Base-by-base conservation (phyloP, 495 filamentous ascomycete genomes). In the Poronia punctata region DNA sequence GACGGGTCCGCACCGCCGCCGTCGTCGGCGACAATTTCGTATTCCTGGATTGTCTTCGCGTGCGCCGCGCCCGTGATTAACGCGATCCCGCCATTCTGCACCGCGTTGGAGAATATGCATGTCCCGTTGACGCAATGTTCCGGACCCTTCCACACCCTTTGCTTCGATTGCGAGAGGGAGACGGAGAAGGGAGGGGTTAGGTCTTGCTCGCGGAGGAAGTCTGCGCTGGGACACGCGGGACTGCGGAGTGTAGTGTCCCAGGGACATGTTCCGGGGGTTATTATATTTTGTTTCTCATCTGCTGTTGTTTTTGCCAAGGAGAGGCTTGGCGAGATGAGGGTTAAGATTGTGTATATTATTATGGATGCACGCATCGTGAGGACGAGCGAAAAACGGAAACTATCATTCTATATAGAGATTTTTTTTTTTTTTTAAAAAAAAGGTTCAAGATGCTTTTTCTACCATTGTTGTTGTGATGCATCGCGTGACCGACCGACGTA, bases 141-240 rank as follows among this genome's bases (percentile, higher is more conserved):
- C 5, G 65, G 62, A 0, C 61, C 64, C 8, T 53, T 19, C 66
- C 66, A 68, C 15, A 17, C 15, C n/a, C n/a, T n/a, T n/a, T n/a
- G n/a, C n/a, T n/a, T n/a, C 3, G 29, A 32, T 12, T 24, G 5
- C n/a, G 9, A 15, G 6, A 11, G 27, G 7, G 3, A 8, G 4
- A 4, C 16, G 2, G n/a, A n/a, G n/a, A n/a, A n/a, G n/a, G 29
- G n/a, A 1, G 15, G 21, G 3, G 41, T 18, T 2, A 30, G 26
- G 9, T 30, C 8, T 25, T 36, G 34, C 4, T 18, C 37, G 8
- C 26, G 34, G 2, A 45, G 24, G 34, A 24, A 38, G 1, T 38
- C 42, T 17, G 42, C 34, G 22, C 35, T 45, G 2, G 42, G 26
- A 17, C 34, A 45, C 33, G 21, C 35, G 9, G 27, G 34, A 5